phyloP scores from a whole-genome alignment of 306 rosid genomes.

The Cucurbita pepo region DNA sequence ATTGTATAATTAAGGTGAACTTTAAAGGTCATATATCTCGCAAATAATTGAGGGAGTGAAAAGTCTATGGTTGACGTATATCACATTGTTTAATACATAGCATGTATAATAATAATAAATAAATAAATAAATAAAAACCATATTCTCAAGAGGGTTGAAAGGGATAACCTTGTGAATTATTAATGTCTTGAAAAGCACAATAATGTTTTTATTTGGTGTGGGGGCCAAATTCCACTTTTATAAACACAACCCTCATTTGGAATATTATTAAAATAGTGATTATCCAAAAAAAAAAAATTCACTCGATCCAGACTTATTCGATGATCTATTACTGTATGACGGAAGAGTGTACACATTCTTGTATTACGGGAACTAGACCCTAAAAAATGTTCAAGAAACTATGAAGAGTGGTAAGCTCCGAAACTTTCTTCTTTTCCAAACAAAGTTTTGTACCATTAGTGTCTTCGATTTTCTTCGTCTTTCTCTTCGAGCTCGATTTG shows the following conservation, averaged over 20 bases:
- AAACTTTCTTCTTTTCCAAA: background rate
- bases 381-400: too few species aligned
- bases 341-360: too few species aligned
- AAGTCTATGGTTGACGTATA: background rate
- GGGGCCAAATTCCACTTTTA: background rate
- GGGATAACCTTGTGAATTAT: background rate
- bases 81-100: too few species aligned
- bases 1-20: background rate
- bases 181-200: background rate
- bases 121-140: background rate
- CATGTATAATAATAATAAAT: background rate
- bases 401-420: too few species aligned
- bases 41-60: background rate
- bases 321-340: too few species aligned
- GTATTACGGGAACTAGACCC: too few species aligned
- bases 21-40: background rate
- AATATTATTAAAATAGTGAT: background rate
- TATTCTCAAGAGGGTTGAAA: background rate
- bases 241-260: background rate
- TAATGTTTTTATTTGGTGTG: slow-evolving; percentile 1
- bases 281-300: background rate
- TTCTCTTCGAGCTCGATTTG: background rate
- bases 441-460: background rate
- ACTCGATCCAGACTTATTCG: too few species aligned
- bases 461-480: background rate